A percentile compares a stretch with the other conserved stretches of the same genome.
Evolutionary conservation across 768 basidiomycete genomes (phyloP).

Genomic region (Leccinum uliginosum): DNA sequence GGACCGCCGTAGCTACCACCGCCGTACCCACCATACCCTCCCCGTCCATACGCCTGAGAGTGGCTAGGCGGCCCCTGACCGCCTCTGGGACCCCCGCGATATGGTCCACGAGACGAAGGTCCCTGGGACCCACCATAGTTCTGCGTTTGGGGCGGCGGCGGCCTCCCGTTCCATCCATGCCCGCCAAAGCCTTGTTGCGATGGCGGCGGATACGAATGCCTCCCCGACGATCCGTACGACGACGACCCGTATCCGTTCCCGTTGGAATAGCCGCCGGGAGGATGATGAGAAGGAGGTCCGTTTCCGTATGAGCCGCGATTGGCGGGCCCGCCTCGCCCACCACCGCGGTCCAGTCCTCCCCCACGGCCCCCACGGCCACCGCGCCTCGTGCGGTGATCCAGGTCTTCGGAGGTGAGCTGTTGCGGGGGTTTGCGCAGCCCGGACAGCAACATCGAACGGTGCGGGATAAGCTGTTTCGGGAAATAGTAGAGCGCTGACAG

Average conservation of each 20-base stretch:
- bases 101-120: slow-evolving; percentile 17
- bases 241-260: slow-evolving; percentile 19
- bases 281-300: background rate
- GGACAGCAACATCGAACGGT: slow-evolving; percentile 78
- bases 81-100: slow-evolving; percentile 25
- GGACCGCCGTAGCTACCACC: slow-evolving; percentile 1
- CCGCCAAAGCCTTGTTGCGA: slow-evolving; percentile 28
- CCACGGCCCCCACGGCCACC: slow-evolving; percentile 46
- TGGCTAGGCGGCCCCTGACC: slow-evolving; percentile 22
- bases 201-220: slow-evolving; percentile 19
- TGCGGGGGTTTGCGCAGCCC: slow-evolving; percentile 59
- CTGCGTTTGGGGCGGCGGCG: slow-evolving; percentile 26
- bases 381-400: slow-evolving; percentile 59
- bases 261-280: slow-evolving; percentile 5
- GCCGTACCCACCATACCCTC: slow-evolving; percentile 23
- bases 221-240: slow-evolving; percentile 16
- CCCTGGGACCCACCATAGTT: slow-evolving; percentile 32
- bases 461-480: slow-evolving; percentile 81
- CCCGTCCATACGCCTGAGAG: slow-evolving; percentile 22
- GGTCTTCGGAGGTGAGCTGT: slow-evolving; percentile 63
- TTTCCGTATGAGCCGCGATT: slow-evolving; percentile 22
- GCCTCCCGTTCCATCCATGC: slow-evolving; percentile 30
- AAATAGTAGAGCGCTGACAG: slow-evolving; percentile 86
- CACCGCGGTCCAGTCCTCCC: slow-evolving; percentile 35
- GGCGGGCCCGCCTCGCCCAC: slow-evolving; percentile 29